Conservation (phyloP, 331 rosid genomes). For the Acacia concinna region DNA sequence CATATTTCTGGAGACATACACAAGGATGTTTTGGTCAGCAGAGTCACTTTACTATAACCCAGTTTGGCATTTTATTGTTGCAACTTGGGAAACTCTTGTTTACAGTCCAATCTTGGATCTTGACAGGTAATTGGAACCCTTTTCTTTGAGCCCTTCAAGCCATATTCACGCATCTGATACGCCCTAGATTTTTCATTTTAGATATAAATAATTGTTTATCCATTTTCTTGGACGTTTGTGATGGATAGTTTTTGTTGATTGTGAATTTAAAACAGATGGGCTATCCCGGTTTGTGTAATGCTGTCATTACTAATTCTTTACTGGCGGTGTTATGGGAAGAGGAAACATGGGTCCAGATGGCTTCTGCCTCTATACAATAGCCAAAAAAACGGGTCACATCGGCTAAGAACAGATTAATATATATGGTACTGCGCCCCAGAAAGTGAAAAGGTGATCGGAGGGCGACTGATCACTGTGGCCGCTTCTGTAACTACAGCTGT, state of each 20-base stretch:
- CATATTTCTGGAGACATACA: constrained; percentile 90
- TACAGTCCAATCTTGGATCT: constrained; percentile 92
- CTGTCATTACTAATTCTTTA: constrained; percentile 54
- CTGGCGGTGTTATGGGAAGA: constrained; percentile 83
- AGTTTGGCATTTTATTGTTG: constrained; percentile 76
- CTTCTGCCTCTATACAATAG: constrained; percentile 64
- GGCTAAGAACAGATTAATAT: constrained; percentile 69
- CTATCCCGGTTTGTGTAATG: constrained; percentile 65
- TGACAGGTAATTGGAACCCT: constrained; percentile 69
- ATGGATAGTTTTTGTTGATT: not conserved
- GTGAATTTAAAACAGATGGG: constrained; percentile 71
- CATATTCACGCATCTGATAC: constrained; percentile 3
- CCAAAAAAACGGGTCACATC: constrained; percentile 51
- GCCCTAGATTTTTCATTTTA: not conserved
- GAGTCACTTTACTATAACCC: constrained; percentile 93
- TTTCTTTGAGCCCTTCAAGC: not conserved
- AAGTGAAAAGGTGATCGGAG: constrained; percentile 26
- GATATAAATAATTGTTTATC: not conserved
- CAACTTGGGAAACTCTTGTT: constrained; percentile 87
- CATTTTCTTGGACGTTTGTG: not conserved
- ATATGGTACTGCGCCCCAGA: not conserved
- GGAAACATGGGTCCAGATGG: constrained; percentile 69
- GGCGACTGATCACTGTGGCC: constrained; percentile 27
- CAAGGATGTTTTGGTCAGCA: constrained; percentile 96
- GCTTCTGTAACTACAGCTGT: constrained; percentile 35